Evolutionary conservation across 176 grass and related monocot species (phyloP), one percentile per base, ranked within the genome.

Genomic region (Lolium perenne): DNA sequence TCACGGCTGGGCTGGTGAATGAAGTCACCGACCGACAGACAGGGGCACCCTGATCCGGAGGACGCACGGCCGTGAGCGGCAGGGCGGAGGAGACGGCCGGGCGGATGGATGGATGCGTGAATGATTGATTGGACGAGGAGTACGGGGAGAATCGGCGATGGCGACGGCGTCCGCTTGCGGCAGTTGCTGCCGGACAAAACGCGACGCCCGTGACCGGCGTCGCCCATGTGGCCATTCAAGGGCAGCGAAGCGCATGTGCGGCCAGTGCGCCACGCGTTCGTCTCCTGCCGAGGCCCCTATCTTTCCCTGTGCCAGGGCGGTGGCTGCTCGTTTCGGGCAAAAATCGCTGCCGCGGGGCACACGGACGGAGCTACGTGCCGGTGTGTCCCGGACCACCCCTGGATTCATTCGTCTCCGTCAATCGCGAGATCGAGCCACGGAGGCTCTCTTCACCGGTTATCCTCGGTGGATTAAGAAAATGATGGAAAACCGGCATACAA

Each of bases 171-270:
- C 48, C 72, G 72, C 72, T 8, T 51, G 72, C 46, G 46, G 46
- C 46, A 47, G 46, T 47, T 47, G 46, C 6, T 47, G 58, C 56
- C 54, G 54, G 87, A 89, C 87, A 89, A 85, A 74, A 11, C 0
- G 21, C 66, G 65, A 35, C 76, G 68, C 87, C 87, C 87, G 87
- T 89, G 87, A 89, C 68, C 76, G 87, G 46, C 64, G 87, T 56
- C 54, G 54, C 74, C 78, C 87, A 89, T 89, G 87, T 88, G 87
- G 0, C 79, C 80, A 53, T 13, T 3, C 11, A 50, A 11, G 40
- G 57, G 40, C 14, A 51, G 53, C 75, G 43, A 66, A 79, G 53
- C 75, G 43, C 76, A 84, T 80, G 82, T 60, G 79, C 79, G 46
- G 9, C 62, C 62, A 66, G 62, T 35, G 54, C 56, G 8, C 67